Evolutionary conservation across 495 filamentous ascomycete genomes (phyloP), one percentile per base, ranked within the genome.

Genomic region (Lasiosphaeria miniovina): DNA sequence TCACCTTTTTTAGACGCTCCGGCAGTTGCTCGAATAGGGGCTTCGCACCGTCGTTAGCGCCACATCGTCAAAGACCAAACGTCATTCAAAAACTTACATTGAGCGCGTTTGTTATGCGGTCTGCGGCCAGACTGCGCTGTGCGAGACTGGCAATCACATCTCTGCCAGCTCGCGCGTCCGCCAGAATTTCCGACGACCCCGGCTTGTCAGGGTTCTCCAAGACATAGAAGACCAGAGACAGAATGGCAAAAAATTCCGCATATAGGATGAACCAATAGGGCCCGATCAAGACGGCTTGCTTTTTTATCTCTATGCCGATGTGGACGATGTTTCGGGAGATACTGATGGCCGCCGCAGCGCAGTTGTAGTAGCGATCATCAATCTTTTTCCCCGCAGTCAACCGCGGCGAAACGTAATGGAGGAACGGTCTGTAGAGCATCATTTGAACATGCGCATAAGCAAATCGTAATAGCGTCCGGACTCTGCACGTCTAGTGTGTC

Each of bases 201-300:
- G 82, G 69, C 62, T 88, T 91, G 58, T 93, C 85, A 15, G 90
- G 90, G 66, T 96, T 97, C 71, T 96, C 93, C 12, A 96, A 73
- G 0, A 91, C 90, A 65, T 88, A 97, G 74, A 93, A 98, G 12
- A 96, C 77, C 58, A 98, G 75, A 0, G 92, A 91, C 9, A 98
- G 79, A 48, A 97, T 91, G 31, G 92, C 88, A 71, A 96, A 98
- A 75, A 96, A 98, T 12, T 91, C 90, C 3, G 94, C 96, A 64
- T 97, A 98, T 75, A 96, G 91, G 51, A 88, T 89, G 65, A 96
- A 97, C 94, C 94, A 98, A 74, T 93, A 96, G 0, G 92, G 90
- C 0, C 94, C 94, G 65, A 90, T 89, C 31, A 98, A 81, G 10
- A 95, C 78, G 0, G 86, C 87, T 62, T 86, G 82, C 66, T 86